Evolutionary conservation across 1,139 yeast species (phyloP).

Genomic region (Pichia sp.): DNA sequence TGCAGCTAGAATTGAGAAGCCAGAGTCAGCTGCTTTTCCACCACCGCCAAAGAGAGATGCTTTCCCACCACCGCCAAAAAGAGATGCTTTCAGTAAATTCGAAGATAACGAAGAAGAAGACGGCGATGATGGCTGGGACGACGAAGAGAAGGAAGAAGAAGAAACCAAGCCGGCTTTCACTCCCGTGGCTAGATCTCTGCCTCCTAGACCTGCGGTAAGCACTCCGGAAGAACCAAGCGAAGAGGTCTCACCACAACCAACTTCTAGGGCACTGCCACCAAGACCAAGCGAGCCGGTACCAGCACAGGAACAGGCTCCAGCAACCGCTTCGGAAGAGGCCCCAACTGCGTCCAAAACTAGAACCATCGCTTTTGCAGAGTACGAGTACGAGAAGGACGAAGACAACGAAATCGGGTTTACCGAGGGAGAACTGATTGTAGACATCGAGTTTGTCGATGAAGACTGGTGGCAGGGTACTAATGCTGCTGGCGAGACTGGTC

Average conservation of each 20-base stretch:
- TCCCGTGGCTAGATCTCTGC: slow-evolving; percentile 22
- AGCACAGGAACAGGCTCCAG: slow-evolving; percentile 7
- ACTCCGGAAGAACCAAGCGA: slow-evolving; percentile 22
- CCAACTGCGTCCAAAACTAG: slow-evolving; percentile 3
- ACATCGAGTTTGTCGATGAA: slow-evolving; percentile 61
- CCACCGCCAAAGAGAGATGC: slow-evolving; percentile 23
- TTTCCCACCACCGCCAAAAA: slow-evolving; percentile 13
- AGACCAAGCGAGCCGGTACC: slow-evolving; percentile 1
- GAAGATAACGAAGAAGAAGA: slow-evolving; percentile 15
- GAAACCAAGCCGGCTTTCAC: slow-evolving; percentile 14
- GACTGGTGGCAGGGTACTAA: slow-evolving; percentile 83
- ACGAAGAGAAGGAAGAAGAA: slow-evolving; percentile 21
- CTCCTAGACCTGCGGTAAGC: background rate
- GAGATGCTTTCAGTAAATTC: slow-evolving; percentile 4
- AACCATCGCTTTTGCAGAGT: slow-evolving; percentile 50
- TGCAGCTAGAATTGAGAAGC: slow-evolving; percentile 6
- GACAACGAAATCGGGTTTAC: slow-evolving; percentile 61
- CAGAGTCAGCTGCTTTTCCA: slow-evolving; percentile 12
- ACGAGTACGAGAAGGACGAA: slow-evolving; percentile 65
- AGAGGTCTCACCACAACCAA: slow-evolving; percentile 18
- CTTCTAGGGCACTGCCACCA: slow-evolving; percentile 15
- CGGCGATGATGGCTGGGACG: slow-evolving; percentile 25
- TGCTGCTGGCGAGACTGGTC: slow-evolving; percentile 48
- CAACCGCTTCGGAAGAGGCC: background rate
- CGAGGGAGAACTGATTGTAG: slow-evolving; percentile 60